Conservation (phyloP, 106 monocot species). For the Platanthera guangdongensis region DNA sequence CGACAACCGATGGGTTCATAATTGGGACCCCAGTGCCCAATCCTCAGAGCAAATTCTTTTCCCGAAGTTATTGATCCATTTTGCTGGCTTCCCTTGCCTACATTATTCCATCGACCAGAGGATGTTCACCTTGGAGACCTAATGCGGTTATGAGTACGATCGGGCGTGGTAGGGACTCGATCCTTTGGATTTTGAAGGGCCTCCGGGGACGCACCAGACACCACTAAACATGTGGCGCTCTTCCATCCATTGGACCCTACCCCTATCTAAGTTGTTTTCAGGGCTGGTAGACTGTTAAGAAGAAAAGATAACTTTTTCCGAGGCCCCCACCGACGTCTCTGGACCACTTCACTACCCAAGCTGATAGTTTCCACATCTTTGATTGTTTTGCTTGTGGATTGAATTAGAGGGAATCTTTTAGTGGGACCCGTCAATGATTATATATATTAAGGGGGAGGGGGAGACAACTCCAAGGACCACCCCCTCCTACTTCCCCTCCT, state of each 20-base stretch:
- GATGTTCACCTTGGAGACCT: constrained; percentile 32
- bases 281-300: background rate
- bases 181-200: constrained; percentile 26
- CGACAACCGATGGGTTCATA: too few relatives aligned
- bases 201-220: constrained; percentile 14
- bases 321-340: constrained; percentile 7
- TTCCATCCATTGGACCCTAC: constrained; percentile 19
- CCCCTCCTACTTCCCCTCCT: too few relatives aligned
- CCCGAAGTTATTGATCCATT: background rate
- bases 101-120: constrained; percentile 23
- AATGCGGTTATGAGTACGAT: constrained; percentile 28
- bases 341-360: too few relatives aligned
- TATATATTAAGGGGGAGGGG: too few relatives aligned
- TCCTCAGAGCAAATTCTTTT: too few relatives aligned
- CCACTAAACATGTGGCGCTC: constrained; percentile 13
- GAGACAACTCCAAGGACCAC: too few relatives aligned
- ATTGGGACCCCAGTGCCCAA: too few relatives aligned
- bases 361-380: too few relatives aligned
- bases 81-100: constrained; percentile 17
- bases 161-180: constrained; percentile 13
- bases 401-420: too few relatives aligned
- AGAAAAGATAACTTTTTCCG: constrained; percentile 4
- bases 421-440: too few relatives aligned
- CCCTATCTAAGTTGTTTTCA: background rate
- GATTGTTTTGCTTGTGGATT: too few relatives aligned